Base-by-base conservation (phyloP, 257 asterid genomes). In the Verbascum thapsus region DNA sequence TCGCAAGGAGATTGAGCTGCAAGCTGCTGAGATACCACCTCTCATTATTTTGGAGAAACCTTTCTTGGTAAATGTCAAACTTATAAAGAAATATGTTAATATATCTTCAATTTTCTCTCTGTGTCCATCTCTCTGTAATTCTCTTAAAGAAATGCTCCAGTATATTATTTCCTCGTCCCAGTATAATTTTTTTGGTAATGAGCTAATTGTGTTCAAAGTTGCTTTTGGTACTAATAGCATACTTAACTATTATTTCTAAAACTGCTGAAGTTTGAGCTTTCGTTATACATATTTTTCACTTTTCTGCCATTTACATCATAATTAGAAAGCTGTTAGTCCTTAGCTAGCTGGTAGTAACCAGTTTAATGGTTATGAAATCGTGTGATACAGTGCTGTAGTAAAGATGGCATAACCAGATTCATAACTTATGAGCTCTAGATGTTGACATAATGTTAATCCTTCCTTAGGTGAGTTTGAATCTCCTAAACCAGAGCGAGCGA, bases 1-100 rank as follows among this genome's bases (percentile, higher is more conserved):
- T 49, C 87, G 73, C 71, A 83, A 84, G 82, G 97, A 89, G 63
- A 77, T 92, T 54, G 99, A 87, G 72, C 72, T 92, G 80, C 85
- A 73, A 47, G 82, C 86, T 23, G 71, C 72, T 78, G 99, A 87
- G 74, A 76, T 90, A 42, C 97, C 99, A 9, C 80, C 94, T 10
- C 67, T 72, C 71, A 87, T 89, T 59, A 77, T 87, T 58, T 48
- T 87, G 70, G 96, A 85, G 76, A 88, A 83, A 71, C 95, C 97
- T 52, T 92, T 92, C 77, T 18, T 73, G 88, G 99, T 92, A 85
- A 78, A 66, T 7, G 47, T 61, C 62, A 35, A 39, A 51, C 56
- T 74, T 63, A 19, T 44, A 3, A 20, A 47, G 59, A 48, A 57
- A 58, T 48, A n/a, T 56, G 56, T 60, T 44, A 43, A 11, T 47